A percentile compares a stretch with the other conserved stretches of the same genome.
Conservation (phyloP, 768 basidiomycete genomes). For the Pleurotus ostreatus region DNA sequence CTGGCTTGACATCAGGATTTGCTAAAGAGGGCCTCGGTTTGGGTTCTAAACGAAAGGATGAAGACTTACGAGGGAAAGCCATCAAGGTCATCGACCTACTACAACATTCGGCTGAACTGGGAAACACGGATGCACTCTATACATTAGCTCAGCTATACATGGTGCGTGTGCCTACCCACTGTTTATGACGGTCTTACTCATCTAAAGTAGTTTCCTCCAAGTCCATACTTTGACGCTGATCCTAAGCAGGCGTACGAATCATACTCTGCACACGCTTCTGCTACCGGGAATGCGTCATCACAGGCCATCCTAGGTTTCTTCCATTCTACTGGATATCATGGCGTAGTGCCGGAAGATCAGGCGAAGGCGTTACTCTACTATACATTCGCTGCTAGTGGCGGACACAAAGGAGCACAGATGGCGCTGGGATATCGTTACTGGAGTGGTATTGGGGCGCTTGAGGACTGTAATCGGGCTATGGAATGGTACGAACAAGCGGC, state of each 20-base stretch:
- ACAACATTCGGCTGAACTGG: conserved; percentile 77
- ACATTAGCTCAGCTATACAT: conserved; percentile 63
- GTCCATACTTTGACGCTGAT: conserved; percentile 56
- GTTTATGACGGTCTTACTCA: not conserved
- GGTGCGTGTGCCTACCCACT: conserved; percentile 28
- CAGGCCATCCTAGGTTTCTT: conserved; percentile 88
- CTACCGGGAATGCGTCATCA: conserved; percentile 81
- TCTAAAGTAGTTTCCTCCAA: conserved; percentile 64
- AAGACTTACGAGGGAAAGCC: conserved; percentile 65
- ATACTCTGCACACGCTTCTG: conserved; percentile 56
- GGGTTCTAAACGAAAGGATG: conserved; percentile 51
- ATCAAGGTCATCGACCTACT: conserved; percentile 80
- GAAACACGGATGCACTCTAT: conserved; percentile 70
- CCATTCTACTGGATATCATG: conserved; percentile 78
- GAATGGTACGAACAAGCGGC: conserved; percentile 90
- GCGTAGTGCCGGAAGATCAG: conserved; percentile 60
- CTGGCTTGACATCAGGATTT: conserved; percentile 35
- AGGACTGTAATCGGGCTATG: conserved; percentile 80
- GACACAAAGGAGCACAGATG: conserved; percentile 87
- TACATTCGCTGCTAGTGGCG: conserved; percentile 89
- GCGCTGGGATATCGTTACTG: conserved; percentile 91
- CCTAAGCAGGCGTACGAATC: conserved; percentile 61
- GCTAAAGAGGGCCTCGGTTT: conserved; percentile 36
- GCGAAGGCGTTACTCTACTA: conserved; percentile 87
- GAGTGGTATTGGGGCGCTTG: conserved; percentile 90